phyloP scores from a whole-genome alignment of 257 asterid species.

The Nicotiana paniculata region DNA sequence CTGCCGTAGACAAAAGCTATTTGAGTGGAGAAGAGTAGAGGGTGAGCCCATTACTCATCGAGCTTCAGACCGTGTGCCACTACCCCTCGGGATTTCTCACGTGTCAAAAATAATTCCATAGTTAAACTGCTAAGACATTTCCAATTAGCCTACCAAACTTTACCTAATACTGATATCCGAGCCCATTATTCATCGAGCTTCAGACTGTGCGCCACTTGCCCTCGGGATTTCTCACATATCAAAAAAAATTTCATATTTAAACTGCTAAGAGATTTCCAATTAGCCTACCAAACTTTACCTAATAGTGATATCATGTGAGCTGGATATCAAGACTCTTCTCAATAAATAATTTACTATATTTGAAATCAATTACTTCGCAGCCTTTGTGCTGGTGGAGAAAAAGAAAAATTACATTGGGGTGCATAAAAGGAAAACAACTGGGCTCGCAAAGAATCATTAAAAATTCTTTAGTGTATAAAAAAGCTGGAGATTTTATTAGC shows the following conservation, averaged over 20 bases:
- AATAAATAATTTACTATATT: not conserved
- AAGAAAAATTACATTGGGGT: not conserved
- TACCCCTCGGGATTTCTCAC: not conserved
- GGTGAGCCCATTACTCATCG: not conserved
- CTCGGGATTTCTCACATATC: not conserved
- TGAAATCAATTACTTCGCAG: not conserved
- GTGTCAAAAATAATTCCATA: not conserved
- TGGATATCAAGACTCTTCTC: not conserved
- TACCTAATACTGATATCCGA: not conserved
- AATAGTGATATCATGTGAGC: not conserved
- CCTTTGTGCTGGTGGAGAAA: not conserved
- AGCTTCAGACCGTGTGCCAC: not conserved
- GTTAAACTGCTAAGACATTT: not conserved
- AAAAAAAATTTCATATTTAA: not conserved
- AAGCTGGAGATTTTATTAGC: not conserved
- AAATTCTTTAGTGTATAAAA: not conserved
- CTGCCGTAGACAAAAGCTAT: not conserved
- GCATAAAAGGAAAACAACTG: not conserved
- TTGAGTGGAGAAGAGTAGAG: not conserved
- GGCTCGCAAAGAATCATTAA: not conserved
- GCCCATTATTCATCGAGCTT: not conserved
- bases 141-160: not conserved
- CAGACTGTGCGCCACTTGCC: not conserved
- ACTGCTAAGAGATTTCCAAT: not conserved
- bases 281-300: not conserved